These are phyloP conservation scores for Cyathus striatus DNA, from an alignment of 768 basidiomycete species.

Conservation along the genomic window DNA sequence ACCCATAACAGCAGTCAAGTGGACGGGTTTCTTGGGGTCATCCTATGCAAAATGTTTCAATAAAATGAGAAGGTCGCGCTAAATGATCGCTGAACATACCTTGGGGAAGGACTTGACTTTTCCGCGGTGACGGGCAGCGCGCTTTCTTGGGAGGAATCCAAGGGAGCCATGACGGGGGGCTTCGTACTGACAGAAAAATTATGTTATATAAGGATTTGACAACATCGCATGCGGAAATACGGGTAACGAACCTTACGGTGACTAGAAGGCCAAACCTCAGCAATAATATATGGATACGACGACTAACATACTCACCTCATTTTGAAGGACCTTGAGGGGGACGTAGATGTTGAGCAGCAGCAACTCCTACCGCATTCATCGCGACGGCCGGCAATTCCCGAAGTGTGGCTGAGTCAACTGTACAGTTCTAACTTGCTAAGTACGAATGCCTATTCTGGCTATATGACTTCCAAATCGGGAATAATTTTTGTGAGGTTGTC, in stretches of 20 bases:
- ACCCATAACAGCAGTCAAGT: conserved; percentile 96
- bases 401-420: conserved; percentile 33
- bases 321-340: conserved; percentile 43
- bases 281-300: neutral
- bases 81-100: conserved; percentile 42
- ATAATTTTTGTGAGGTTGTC: too few relatives aligned
- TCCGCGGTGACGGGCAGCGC: conserved; percentile 94
- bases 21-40: conserved; percentile 98
- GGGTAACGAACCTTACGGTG: conserved; percentile 73
- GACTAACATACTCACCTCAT: conserved; percentile 51
- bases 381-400: conserved; percentile 28
- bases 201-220: conserved; percentile 7
- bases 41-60: conserved; percentile 48
- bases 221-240: conserved; percentile 2
- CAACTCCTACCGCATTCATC: conserved; percentile 16
- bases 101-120: conserved; percentile 99
- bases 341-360: conserved; percentile 25
- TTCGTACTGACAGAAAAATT: conserved; percentile 66
- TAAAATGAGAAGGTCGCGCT: neutral
- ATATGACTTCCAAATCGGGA: neutral
- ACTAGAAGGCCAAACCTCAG: conserved; percentile 34
- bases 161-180: conserved; percentile 97
- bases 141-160: conserved; percentile 95
- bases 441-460: neutral
- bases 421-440: conserved; percentile 26